Base-by-base conservation (phyloP, 1,139 yeast genomes). In the Saccharomyces hybrid region DNA sequence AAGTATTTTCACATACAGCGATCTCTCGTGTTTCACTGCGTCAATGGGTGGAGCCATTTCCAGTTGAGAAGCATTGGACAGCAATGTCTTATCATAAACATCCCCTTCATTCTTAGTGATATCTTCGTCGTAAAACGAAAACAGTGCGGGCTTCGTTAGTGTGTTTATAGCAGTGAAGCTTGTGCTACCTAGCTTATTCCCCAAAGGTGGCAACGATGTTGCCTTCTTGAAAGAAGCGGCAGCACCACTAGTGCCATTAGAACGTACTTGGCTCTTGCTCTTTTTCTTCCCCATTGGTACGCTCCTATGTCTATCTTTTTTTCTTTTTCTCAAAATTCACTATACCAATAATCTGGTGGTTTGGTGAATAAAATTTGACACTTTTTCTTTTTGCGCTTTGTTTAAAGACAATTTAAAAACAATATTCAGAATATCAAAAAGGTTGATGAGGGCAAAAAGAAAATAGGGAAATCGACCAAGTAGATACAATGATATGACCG, bases 121-220 rank as follows among this genome's bases (percentile, higher is more conserved):
- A 29, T 66, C 70, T 9, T 60, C 64, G 50, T 66, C 70, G 50
- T 67, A 67, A 16, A 68, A 58, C 0, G 68, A 64, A 34, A 58
- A 63, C 48, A 67, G 54, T 9, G 66, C 60, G 19, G 70, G 69
- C 51, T 60, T 64, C 6, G 67, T 61, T 46, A 66, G 50, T 19
- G 53, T 59, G 49, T 53, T 57, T 27, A 62, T 61, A 24, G 66
- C 44, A 9, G 24, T 38, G 24, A 38, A 63, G 47, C 62, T 64
- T n/a, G 54, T 59, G 48, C 64, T 62, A 32, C 52, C 55, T 31
- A 48, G 55, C 34, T 26, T 48, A 19, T 48, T 26, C 6, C 48
- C 31, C 16, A 26, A 46, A 27, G 31, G 48, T 21, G 28, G 28
- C 19, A 46, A 26, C n/a, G 28, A 21, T 48, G 28, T 19, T 29